A percentile compares a stretch with the other conserved stretches of the same genome.
Evolutionary conservation across 495 filamentous ascomycete species (phyloP).

Genomic region (Wilcoxina mikolae): DNA sequence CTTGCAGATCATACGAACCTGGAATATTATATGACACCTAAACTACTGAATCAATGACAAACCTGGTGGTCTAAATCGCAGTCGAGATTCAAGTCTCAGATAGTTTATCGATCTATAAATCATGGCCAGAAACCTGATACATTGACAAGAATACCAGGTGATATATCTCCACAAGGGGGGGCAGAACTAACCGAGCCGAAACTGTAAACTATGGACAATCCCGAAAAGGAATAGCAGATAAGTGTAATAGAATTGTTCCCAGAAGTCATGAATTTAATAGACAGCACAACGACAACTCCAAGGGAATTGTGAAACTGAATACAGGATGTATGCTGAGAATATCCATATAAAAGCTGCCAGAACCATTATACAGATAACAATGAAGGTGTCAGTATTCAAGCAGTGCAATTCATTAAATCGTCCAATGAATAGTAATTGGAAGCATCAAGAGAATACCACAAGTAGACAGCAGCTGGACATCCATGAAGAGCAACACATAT

Average conservation of each 20-base stretch:
- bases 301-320: background rate
- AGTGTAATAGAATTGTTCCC: background rate
- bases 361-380: too few species aligned
- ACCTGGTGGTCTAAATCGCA: slow-evolving; percentile 4
- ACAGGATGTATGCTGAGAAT: background rate
- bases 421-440: background rate
- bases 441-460: background rate
- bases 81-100: slow-evolving; percentile 11
- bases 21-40: slow-evolving; percentile 22
- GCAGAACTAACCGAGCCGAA: background rate
- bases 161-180: background rate
- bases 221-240: background rate
- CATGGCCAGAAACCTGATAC: slow-evolving; percentile 11
- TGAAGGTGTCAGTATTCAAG: too few species aligned
- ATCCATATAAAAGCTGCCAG: too few species aligned
- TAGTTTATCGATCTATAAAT: slow-evolving; percentile 10
- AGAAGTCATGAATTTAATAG: too few species aligned
- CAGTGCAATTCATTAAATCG: too few species aligned
- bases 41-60: slow-evolving; percentile 1
- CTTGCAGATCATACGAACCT: slow-evolving; percentile 23
- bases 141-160: slow-evolving; percentile 8
- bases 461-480: background rate
- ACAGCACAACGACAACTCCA: background rate
- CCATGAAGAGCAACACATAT: background rate
- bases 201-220: background rate